Base-by-base conservation (phyloP, 2,329 filamentous ascomycete genomes). In the Monosporascus sp. region DNA sequence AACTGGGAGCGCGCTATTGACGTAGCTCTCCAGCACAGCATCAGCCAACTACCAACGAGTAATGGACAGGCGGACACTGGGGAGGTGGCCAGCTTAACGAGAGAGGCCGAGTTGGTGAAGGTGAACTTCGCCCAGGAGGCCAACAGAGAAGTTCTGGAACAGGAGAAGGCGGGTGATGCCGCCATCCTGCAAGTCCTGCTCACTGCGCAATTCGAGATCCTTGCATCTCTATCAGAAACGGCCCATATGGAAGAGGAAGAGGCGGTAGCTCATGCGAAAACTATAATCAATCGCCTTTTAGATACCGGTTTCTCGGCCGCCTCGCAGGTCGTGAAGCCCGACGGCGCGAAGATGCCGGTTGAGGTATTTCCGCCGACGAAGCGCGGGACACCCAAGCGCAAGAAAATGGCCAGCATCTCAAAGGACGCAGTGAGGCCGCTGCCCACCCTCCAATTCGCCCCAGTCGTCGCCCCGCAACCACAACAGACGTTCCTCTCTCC, bases 1-100 rank as follows among this genome's bases (percentile, higher is more conserved):
- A 89, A 87, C 58, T 99, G 94, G 94, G 90, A 96, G 58, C 85
- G 90, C 49, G 82, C 85, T 46, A 80, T 99, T 55, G 92, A 96
- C 63, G 90, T 90, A 1, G 94, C 94, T 5, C 79, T 97, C 37
- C 87, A 92, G 56, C 90, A 95, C 65, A 90, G 90, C 61, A 75
- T 96, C 54, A 81, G 84, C 56, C 91, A 95, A 63, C 79, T 99
- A 37, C 80, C 82, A 51, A 81, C 86, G 37, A 81, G 85, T n/a
- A 89, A 82, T n/a, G 79, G 76, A 6, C 76, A 78, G 15, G 76
- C 78, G 11, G 85, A 90, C 56, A 78, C 78, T 18, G 78, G 80
- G 37, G 90, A 97, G 64, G 75, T 87, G 49, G 82, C 85, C 14
- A 88, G 78, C 54, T 73, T 99, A 57, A 83, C 81, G 18, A 83